Evolutionary conservation across 768 basidiomycete genomes (phyloP), one percentile per base, ranked within the genome.

Genomic region (Suillus paluster): DNA sequence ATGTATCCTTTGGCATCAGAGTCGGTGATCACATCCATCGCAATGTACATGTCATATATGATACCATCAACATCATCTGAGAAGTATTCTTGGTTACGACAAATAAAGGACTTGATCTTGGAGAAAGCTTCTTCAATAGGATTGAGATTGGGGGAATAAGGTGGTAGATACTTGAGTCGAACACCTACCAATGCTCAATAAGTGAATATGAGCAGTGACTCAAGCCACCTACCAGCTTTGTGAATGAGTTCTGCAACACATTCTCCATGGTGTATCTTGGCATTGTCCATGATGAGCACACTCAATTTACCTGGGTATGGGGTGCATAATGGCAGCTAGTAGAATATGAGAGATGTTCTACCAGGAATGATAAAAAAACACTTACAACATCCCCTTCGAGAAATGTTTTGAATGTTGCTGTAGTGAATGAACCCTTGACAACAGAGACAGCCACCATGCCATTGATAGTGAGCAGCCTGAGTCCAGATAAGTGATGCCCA

Each of bases 61-160:
- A 76, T 67, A 0, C 66, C 55, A 57, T 57, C 55, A 5, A 38
- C 60, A 41, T 57, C 30, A 23, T 38, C 11, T 41, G 63, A 60
- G 11, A 60, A 27, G 33, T 61, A 64, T 17, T 62, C 39, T 49
- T 78, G 63, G 2, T 71, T 56, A 5, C 67, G 67, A 41, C 78
- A 67, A n/a, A 58, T 63, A 27, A 38, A 66, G 12, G 56, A 12
- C 58, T 80, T 79, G 67, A 79, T 71, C 61, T 74, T 69, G 2
- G 75, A 78, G 58, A 79, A 80, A 0, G 75, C 78, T 57, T 78
- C 74, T 61, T 80, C 73, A 30, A 79, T 79, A 1, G 79, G 78
- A 54, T 80, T 79, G 53, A 76, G 59, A 48, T 80, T 76, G 0
- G 77, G 79, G 0, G 77, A 80, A 57, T 80, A 80, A 15, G 77